phyloP scores from a whole-genome alignment of 2,329 filamentous ascomycete species.

The Fusarium praegraminearum region DNA sequence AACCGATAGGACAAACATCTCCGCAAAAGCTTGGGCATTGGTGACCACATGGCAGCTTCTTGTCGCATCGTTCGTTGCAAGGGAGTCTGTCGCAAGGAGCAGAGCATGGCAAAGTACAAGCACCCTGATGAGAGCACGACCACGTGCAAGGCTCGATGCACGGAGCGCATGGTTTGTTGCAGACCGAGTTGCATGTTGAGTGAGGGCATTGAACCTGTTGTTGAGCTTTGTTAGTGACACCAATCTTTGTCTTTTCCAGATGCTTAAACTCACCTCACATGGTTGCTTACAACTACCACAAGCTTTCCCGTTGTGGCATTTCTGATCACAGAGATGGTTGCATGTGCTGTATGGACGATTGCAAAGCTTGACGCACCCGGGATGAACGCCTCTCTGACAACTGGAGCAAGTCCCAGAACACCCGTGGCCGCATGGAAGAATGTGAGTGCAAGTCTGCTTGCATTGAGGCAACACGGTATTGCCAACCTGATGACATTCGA shows the following conservation, averaged over 20 bases:
- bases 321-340: constrained; percentile 63
- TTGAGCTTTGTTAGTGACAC: not conserved
- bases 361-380: constrained; percentile 54
- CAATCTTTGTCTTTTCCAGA: not conserved
- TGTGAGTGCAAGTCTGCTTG: constrained; percentile 44
- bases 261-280: constrained; percentile 59
- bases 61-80: constrained; percentile 69
- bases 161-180: constrained; percentile 69
- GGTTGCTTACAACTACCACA: constrained; percentile 66
- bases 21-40: constrained; percentile 73
- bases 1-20: constrained; percentile 67
- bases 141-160: constrained; percentile 66
- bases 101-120: constrained; percentile 67
- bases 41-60: constrained; percentile 67
- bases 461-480: not conserved
- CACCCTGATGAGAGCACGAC: constrained; percentile 64
- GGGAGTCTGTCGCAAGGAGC: constrained; percentile 74
- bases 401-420: constrained; percentile 25
- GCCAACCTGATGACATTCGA: not conserved
- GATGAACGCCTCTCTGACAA: not conserved
- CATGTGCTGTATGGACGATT: constrained; percentile 65
- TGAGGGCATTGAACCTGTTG: constrained; percentile 63
- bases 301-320: constrained; percentile 24
- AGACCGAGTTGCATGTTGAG: constrained; percentile 64
- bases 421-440: constrained; percentile 56